These are phyloP conservation scores for Thuja plicata DNA, from an alignment of 83 land plant species.

Conservation along the genomic window DNA sequence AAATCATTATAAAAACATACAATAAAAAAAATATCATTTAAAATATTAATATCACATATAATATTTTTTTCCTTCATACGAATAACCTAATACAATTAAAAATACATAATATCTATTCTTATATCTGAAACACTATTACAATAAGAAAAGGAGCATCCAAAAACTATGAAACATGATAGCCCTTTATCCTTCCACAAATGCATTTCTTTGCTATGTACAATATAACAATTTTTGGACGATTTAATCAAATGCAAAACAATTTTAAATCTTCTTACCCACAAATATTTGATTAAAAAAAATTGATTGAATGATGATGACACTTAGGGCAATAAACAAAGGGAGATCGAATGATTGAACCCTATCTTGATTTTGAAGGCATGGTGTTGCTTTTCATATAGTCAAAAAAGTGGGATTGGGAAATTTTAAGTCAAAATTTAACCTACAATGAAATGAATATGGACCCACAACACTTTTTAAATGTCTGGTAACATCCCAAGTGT, in stretches of 20 bases:
- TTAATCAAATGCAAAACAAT: not conserved
- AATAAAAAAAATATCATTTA: too few species aligned
- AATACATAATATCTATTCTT: too few species aligned
- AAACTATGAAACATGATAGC: too few species aligned
- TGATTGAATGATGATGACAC: not conserved
- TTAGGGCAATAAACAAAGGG: not conserved
- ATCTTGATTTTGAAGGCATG: not conserved
- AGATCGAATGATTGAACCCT: not conserved
- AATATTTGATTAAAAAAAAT: not conserved
- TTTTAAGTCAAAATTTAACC: not conserved
- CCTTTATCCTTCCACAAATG: too few species aligned
- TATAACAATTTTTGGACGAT: too few species aligned
- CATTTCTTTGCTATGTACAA: too few species aligned
- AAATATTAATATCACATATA: too few species aligned
- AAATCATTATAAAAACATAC: too few species aligned
- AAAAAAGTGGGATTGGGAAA: not conserved
- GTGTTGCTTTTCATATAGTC: not conserved
- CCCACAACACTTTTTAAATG: not conserved
- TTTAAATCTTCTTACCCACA: not conserved
- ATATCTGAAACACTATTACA: too few species aligned
- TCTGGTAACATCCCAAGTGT: not conserved
- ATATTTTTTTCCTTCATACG: too few species aligned
- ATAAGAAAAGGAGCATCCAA: too few species aligned
- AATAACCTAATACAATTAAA: too few species aligned
- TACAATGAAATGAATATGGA: not conserved